Evolutionary conservation across 805 yeast species (phyloP), one percentile per base, ranked within the genome.

Genomic region (Suhomyces kilbournensis): DNA sequence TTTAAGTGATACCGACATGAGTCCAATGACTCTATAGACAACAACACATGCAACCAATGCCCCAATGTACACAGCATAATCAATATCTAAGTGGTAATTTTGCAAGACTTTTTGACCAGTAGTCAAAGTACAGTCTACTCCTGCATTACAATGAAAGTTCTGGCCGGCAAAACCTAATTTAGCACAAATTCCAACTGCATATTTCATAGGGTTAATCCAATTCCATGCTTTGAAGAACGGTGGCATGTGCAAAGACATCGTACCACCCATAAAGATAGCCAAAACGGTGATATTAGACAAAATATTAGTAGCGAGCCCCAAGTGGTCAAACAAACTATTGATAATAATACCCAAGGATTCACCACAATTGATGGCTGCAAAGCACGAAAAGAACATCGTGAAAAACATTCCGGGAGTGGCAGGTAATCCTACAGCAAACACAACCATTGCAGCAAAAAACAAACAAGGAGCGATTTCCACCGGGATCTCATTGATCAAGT

Each of bases 11-110:
- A 46, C 48, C 17, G 48, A 19, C 15, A 23, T 23, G 14, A 66
- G 54, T 1, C 75, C 75, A 32, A 75, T 50, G 3, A 62, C 20
- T 51, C 79, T 60, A 58, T 71, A 72, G 17, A 62, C 50, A 6
- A 73, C 63, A 15, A 74, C 55, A 55, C 76, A 71, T 3, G 71
- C 70, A 14, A 68, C 56, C 17, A 74, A 59, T 0, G 72, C 78
- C 1, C 75, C 76, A 54, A 71, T 62, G 46, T 56, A 62, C 3
- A 60, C 66, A 3, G 65, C 61, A 7, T 70, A 50, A 38, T 65
- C 56, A 56, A 60, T 56, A 19, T 60, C 57, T 50, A 75, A 61
- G 3, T 64, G 60, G 49, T 72, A 74, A 17, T 60, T 58, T 10
- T 68, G 61, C 34, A 75, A 64, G 2, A 75, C 74, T 9, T 57